Evolutionary conservation across 2,329 filamentous ascomycete species (phyloP).

Genomic region (Fusarium fracticaudum): DNA sequence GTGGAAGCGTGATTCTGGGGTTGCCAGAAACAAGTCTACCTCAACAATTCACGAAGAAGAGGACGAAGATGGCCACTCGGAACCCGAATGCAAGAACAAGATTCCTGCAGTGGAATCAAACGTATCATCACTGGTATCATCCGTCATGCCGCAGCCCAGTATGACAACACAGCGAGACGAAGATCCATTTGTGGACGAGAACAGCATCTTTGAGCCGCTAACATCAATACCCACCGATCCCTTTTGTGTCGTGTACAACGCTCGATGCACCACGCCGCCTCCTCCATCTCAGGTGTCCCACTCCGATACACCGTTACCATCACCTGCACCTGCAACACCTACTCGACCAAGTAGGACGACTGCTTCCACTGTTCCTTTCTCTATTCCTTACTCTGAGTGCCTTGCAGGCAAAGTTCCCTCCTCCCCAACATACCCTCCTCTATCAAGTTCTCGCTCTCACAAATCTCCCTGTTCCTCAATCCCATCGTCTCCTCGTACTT

Average conservation of each 20-base stretch:
- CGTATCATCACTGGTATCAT: constrained; percentile 28
- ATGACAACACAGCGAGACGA: constrained; percentile 23
- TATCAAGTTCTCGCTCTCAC: constrained; percentile 4
- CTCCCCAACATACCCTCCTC: constrained; percentile 24
- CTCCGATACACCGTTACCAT: constrained; percentile 5
- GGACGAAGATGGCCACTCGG: constrained; percentile 50
- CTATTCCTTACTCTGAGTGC: constrained; percentile 22
- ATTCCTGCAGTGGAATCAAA: constrained; percentile 23
- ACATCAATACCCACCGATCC: constrained; percentile 32
- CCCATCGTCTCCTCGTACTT: constrained; percentile 37
- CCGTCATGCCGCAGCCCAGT: constrained; percentile 25
- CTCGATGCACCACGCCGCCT: constrained; percentile 36
- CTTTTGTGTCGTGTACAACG: constrained; percentile 39
- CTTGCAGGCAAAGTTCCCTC: constrained; percentile 19
- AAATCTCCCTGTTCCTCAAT: constrained; percentile 19
- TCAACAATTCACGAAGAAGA: constrained; percentile 53
- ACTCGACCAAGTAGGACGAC: constrained; percentile 24
- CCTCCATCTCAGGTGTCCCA: constrained; percentile 27
- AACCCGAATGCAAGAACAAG: constrained; percentile 15
- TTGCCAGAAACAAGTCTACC: constrained; percentile 57
- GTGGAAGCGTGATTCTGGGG: constrained; percentile 66
- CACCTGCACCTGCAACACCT: constrained; percentile 27
- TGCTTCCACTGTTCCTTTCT: constrained; percentile 12
- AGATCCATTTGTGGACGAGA: constrained; percentile 40
- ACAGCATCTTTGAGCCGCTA: constrained; percentile 38